Evolutionary conservation across 2,329 filamentous ascomycete species (phyloP), one percentile per base, ranked within the genome.

Genomic region (Endothia cerciana): DNA sequence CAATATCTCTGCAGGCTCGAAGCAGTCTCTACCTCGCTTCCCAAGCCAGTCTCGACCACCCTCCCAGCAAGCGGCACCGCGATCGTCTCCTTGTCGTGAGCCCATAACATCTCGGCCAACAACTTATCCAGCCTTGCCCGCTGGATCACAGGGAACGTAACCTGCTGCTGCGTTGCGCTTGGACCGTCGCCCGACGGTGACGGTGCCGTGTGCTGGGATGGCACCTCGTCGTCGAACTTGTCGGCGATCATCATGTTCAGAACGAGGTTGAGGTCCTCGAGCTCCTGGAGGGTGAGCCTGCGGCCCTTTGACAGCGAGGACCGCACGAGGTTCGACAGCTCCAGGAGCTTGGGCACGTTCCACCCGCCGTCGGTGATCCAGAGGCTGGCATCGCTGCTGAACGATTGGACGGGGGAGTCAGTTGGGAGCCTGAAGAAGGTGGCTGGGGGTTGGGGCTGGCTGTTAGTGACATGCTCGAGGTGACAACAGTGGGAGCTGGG

Each of bases 261-360:
- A n/a, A 67, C 58, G 28, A 69, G 61, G 13, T 58, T 41, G 45
- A 69, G 51, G 2, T 69, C 49, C 11, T 65, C 67, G 22, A 63
- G 30, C 43, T 65, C 65, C 19, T 22, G 25, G 17, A 38, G 17
- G 10, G 40, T 62, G 33, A 65, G 38, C 36, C 15, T 57, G 2
- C 38, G 43, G 5, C 60, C 67, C 10, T 57, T 47, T 11, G 22
- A 41, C n/a, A 69, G 28, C 2, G 65, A 36, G n/a, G 59, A 49
- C 15, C 67, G 65, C 10, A 67, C 33, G 22, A 43, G 47, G 25
- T 69, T 65, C 25, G 62, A 69, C 22, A 69, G 36, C 1, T 57
- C 49, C 33, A 69, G 59, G 19, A 69, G 67, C 62, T 66, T 68
- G 13, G 60, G 33, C 28, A 56, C 60, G 15, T 66, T 66, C 66